Evolutionary conservation across 176 grass and related monocot species (phyloP).

Genomic region (Poa pratensis): DNA sequence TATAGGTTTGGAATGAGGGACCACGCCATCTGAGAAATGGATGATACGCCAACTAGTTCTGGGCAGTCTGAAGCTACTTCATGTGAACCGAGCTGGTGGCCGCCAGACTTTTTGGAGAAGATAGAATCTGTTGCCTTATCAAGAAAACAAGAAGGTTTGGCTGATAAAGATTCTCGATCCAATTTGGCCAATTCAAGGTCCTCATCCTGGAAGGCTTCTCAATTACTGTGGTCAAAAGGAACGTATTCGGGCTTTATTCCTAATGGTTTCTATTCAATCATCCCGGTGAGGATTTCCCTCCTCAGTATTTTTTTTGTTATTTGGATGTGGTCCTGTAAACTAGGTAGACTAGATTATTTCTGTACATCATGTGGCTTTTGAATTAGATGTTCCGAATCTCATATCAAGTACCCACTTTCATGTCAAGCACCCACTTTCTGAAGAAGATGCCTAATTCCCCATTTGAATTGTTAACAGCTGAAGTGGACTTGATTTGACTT

Average conservation of each 20-base stretch:
- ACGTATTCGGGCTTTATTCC: constrained; percentile 82
- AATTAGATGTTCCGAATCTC: constrained; percentile 23
- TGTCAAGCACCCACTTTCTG: constrained; percentile 10
- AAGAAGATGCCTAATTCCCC: not conserved
- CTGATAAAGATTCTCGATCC: constrained; percentile 51
- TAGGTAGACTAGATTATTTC: constrained; percentile 5
- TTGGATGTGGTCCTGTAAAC: not conserved
- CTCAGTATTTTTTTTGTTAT: not conserved
- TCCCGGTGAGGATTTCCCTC: constrained; percentile 68
- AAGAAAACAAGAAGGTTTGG: constrained; percentile 57
- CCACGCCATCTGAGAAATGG: constrained; percentile 60
- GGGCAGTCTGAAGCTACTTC: constrained; percentile 65
- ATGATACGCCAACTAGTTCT: constrained; percentile 67
- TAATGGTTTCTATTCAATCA: constrained; percentile 98
- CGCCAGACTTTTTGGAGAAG: constrained; percentile 74
- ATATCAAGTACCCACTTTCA: constrained; percentile 32
- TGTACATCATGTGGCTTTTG: not conserved
- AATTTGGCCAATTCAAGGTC: constrained; percentile 40
- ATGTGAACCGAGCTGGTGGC: constrained; percentile 76
- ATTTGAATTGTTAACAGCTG: not conserved
- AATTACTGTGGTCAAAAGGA: constrained; percentile 90
- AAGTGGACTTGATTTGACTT: not conserved
- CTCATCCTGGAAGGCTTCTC: constrained; percentile 76
- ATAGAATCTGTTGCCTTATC: constrained; percentile 83
- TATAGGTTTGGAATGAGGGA: constrained; percentile 40